Evolutionary conservation across 176 grass and related monocot genomes (phyloP).

Genomic region (Oryza glaberrima): DNA sequence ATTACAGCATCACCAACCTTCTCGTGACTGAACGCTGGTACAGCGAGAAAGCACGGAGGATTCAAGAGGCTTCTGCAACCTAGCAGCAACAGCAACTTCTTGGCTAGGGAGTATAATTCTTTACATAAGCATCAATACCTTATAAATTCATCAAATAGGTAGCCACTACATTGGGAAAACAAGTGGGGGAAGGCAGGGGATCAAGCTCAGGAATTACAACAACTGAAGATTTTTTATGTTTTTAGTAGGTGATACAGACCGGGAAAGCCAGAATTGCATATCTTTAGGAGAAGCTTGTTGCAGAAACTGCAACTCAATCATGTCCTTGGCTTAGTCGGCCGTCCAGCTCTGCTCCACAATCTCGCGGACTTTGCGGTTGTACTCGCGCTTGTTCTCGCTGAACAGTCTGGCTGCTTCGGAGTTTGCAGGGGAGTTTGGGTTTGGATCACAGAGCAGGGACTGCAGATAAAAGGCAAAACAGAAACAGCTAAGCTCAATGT

Average conservation of each 20-base stretch:
- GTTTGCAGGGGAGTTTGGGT: constrained; percentile 91
- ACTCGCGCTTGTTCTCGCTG: constrained; percentile 92
- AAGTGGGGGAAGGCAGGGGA: constrained; percentile 9
- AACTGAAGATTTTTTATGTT: constrained; percentile 6
- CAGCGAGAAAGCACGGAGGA: neutral
- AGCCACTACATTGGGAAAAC: constrained; percentile 27
- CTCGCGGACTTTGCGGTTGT: constrained; percentile 83
- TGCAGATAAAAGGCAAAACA: constrained; percentile 43
- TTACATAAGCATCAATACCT: constrained; percentile 29
- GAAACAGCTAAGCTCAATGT: neutral
- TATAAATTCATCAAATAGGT: constrained; percentile 29
- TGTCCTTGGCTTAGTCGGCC: constrained; percentile 54
- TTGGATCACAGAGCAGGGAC: constrained; percentile 91
- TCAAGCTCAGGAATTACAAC: constrained; percentile 38
- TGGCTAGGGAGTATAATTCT: constrained; percentile 24
- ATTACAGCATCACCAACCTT: neutral
- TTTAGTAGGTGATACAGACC: constrained; percentile 33
- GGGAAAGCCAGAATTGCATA: constrained; percentile 39
- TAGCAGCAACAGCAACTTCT: constrained; percentile 36
- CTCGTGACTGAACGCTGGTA: neutral
- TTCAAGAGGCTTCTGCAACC: constrained; percentile 18
- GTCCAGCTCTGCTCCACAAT: constrained; percentile 98
- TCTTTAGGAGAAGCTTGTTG: constrained; percentile 40
- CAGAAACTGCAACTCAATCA: constrained; percentile 3
- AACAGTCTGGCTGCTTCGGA: constrained; percentile 87